Evolutionary conservation across 164 flowering plant genomes (phyloP), one percentile per base, ranked within the genome.

Genomic region (Berberis vulgaris): DNA sequence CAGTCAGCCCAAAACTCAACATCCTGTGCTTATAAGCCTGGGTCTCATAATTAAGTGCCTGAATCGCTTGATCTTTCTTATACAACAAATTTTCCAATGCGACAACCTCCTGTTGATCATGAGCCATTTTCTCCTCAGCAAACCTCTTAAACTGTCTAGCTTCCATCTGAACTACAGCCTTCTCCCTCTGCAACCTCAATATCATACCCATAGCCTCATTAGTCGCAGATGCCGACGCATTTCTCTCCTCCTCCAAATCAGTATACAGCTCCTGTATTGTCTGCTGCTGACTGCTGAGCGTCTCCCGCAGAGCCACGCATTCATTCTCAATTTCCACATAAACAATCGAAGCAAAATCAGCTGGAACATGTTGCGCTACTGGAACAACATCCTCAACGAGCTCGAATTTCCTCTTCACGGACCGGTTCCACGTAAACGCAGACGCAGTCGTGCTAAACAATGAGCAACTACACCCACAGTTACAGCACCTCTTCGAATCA

Each of bases 191-290:
- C 79, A 94, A 75, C 79, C 95, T 84, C 82, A 91, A 69, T 10
- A 94, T 94, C 98, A 94, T 91, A 0, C 95, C 86, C 98, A 94
- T 91, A 50, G 97, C 88, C 77, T 94, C 98, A 67, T 79, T 87
- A 10, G 98, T 89, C n/a, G 98, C 98, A 1, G 96, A 81, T 0
- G 98, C 76, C 0, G 97, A 70, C 8, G 98, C 96, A 73, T 84
- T 89, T 61, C 98, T 79, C 79, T 94, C 98, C 79, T 88, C 95
- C 8, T 94, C 98, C 68, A 94, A 65, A 52, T 94, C 98, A 1
- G 49, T 11, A 64, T 74, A 79, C 61, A 95, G 72, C 45, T 84
- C 90, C 72, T 87, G 91, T 44, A 95, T 86, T 0, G 81, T 57
- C 58, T 78, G 73, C 67, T 91, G 97, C 59, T 91, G 96, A 62